phyloP scores from a whole-genome alignment of 2,329 filamentous ascomycete species.

The Neonectria hederae region DNA sequence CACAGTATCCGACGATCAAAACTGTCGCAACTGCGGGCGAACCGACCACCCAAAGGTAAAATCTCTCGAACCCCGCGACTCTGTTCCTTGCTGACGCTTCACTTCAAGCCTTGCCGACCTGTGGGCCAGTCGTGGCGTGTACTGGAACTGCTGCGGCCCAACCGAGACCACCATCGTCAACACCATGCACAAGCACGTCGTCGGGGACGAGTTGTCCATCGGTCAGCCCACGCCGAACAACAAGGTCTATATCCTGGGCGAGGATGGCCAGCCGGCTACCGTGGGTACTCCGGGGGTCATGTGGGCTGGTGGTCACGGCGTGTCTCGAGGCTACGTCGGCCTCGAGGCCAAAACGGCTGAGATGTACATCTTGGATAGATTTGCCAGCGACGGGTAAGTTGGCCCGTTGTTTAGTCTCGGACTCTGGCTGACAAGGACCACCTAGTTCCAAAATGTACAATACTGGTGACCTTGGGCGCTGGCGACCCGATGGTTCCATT shows the following conservation, averaged over 20 bases:
- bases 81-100: constrained; percentile 18
- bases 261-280: constrained; percentile 53
- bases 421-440: constrained; percentile 8
- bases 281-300: constrained; percentile 61
- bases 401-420: background rate
- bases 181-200: constrained; percentile 61
- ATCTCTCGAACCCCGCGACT: background rate
- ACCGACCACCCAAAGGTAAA: constrained; percentile 56
- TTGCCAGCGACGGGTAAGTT: constrained; percentile 60
- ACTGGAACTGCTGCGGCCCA: constrained; percentile 68
- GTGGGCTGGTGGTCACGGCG: constrained; percentile 66
- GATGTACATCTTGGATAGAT: constrained; percentile 61
- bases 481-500: constrained; percentile 62
- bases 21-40: constrained; percentile 66
- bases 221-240: constrained; percentile 66
- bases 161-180: constrained; percentile 70
- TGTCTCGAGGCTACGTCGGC: constrained; percentile 65
- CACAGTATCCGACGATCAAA: constrained; percentile 60
- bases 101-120: constrained; percentile 58
- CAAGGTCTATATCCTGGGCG: constrained; percentile 62
- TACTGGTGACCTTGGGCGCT: constrained; percentile 67
- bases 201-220: constrained; percentile 60
- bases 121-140: constrained; percentile 60
- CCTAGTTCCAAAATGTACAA: constrained; percentile 63
- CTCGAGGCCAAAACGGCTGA: constrained; percentile 60